Conservation (phyloP, 2,329 filamentous ascomycete genomes). For the Didymella pomorum region DNA sequence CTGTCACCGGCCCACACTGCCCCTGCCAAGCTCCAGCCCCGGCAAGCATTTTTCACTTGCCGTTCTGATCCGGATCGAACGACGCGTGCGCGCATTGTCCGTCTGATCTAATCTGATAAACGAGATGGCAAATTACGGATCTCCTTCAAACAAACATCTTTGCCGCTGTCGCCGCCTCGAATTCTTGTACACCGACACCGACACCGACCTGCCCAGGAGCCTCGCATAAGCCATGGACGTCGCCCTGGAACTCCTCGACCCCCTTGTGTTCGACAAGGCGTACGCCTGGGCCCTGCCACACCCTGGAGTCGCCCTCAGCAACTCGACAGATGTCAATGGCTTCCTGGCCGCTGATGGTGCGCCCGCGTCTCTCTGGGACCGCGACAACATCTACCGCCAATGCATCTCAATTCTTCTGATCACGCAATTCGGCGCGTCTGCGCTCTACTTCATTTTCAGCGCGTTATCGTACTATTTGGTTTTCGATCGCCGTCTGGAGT, state of each 20-base stretch:
- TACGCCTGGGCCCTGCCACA: conserved; percentile 29
- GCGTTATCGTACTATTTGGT: conserved; percentile 30
- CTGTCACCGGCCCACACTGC: conserved; percentile 5
- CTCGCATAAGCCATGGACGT: conserved; percentile 24
- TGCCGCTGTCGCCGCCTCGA: conserved; percentile 14
- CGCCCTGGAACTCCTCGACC: conserved; percentile 29
- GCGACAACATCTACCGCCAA: conserved; percentile 33
- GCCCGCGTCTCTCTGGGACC: conserved; percentile 24
- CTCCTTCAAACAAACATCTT: conserved; percentile 19
- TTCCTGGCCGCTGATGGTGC: conserved; percentile 16
- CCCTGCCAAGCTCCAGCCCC: conserved; percentile 19
- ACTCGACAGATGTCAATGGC: conserved; percentile 18
- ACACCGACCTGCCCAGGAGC: conserved; percentile 14
- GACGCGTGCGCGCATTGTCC: conserved; percentile 11
- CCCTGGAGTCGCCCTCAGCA: conserved; percentile 18
- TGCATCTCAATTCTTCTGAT: conserved; percentile 25
- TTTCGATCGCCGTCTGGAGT: conserved; percentile 57
- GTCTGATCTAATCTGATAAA: conserved; percentile 23
- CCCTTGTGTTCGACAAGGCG: conserved; percentile 27
- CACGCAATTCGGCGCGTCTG: conserved; percentile 26
- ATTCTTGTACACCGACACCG: conserved; percentile 11
- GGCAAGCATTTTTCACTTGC: conserved; percentile 21
- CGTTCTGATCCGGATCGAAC: conserved; percentile 20
- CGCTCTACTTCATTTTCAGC: conserved; percentile 29
- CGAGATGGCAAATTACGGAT: conserved; percentile 23